phyloP scores from a whole-genome alignment of 495 filamentous ascomycete species.

The Penicillium egyptiacum region DNA sequence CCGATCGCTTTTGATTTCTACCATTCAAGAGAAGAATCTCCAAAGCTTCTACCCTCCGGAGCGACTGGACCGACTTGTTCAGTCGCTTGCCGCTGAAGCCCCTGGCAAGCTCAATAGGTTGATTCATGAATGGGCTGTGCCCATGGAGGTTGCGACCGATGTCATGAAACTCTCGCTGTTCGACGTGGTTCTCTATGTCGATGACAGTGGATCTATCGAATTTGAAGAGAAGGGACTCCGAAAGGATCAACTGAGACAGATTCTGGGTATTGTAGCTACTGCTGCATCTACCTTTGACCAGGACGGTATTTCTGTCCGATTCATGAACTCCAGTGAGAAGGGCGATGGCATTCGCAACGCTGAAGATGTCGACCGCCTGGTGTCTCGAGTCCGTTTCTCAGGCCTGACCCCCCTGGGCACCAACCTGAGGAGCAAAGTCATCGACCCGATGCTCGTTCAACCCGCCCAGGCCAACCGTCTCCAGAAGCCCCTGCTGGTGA shows the following conservation, averaged over 20 bases:
- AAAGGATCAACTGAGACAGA: conserved; percentile 63
- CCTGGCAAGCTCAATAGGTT: conserved; percentile 52
- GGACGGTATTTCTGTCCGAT: conserved; percentile 68
- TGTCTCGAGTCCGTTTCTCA: conserved; percentile 58
- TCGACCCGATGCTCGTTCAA: conserved; percentile 58
- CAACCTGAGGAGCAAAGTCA: conserved; percentile 58
- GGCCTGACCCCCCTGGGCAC: conserved; percentile 70
- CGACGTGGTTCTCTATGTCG: conserved; percentile 68
- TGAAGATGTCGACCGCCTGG: conserved; percentile 58
- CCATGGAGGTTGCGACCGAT: conserved; percentile 63
- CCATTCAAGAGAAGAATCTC: conserved; percentile 59
- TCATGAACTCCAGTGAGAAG: conserved; percentile 61
- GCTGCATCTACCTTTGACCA: conserved; percentile 68
- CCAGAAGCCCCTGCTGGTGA: conserved; percentile 65
- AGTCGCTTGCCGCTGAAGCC: conserved; percentile 40
- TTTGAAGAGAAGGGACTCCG: conserved; percentile 66
- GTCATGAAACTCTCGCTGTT: conserved; percentile 66
- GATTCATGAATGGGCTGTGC: conserved; percentile 55
- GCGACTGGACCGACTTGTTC: conserved; percentile 39
- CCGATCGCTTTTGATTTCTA: conserved; percentile 50
- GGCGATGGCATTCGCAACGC: conserved; percentile 57
- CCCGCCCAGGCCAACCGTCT: conserved; percentile 51
- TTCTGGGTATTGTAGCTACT: conserved; percentile 60
- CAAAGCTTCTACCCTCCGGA: conserved; percentile 56
- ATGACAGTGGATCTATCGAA: conserved; percentile 71